Evolutionary conservation across 805 yeast genomes (phyloP).

Genomic region (Candida sakaeoensis): DNA sequence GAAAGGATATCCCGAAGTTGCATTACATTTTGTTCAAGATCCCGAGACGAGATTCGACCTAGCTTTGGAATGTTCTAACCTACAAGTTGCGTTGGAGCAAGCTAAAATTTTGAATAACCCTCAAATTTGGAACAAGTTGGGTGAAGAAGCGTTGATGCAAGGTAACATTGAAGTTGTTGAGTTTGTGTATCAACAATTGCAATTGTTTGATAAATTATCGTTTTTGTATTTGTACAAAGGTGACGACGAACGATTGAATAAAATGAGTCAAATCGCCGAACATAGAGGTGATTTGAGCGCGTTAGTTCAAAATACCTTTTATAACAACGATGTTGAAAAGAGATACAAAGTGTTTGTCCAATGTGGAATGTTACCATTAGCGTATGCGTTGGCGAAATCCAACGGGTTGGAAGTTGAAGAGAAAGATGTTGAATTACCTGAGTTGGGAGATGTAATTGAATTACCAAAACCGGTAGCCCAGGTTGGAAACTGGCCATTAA

Average conservation of each 20-base stretch:
- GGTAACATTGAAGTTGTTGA: slow-evolving; percentile 87
- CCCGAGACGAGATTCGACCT: slow-evolving; percentile 94
- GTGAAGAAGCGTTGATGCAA: slow-evolving; percentile 81
- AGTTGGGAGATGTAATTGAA: slow-evolving; percentile 36
- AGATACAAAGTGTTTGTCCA: slow-evolving; percentile 71
- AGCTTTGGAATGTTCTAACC: slow-evolving; percentile 90
- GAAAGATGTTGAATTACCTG: slow-evolving; percentile 64
- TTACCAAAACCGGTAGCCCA: slow-evolving; percentile 50
- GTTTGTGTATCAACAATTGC: slow-evolving; percentile 82
- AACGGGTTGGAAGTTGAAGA: slow-evolving; percentile 67
- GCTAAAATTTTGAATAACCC: slow-evolving; percentile 72
- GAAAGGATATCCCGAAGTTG: slow-evolving; percentile 96
- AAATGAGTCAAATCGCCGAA: slow-evolving; percentile 88
- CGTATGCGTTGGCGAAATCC: slow-evolving; percentile 87
- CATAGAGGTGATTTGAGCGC: slow-evolving; percentile 79
- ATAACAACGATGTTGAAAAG: slow-evolving; percentile 67
- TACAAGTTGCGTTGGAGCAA: slow-evolving; percentile 82
- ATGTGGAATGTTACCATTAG: slow-evolving; percentile 82
- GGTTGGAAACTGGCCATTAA: slow-evolving; percentile 76
- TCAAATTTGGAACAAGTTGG: slow-evolving; percentile 75
- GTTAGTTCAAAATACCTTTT: slow-evolving; percentile 77
- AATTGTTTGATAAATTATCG: slow-evolving; percentile 82
- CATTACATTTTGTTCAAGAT: slow-evolving; percentile 94
- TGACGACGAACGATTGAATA: slow-evolving; percentile 65
- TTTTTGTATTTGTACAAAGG: slow-evolving; percentile 86